These are phyloP conservation scores for Fusarium torreyae DNA, from an alignment of 2,329 filamentous ascomycete species.

Conservation along the genomic window DNA sequence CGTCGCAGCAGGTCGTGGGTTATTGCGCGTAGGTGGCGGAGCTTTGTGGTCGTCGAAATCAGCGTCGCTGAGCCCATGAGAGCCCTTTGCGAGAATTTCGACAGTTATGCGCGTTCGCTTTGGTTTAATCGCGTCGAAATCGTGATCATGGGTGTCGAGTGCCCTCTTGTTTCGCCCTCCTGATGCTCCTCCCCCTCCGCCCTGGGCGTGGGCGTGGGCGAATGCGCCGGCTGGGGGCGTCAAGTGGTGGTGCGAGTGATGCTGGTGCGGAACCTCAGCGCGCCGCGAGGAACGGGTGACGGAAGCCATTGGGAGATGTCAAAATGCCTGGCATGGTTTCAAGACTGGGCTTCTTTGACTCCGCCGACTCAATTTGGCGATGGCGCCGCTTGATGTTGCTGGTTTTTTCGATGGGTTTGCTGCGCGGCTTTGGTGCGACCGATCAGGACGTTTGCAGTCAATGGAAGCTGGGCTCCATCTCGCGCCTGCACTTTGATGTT, in stretches of 20 bases:
- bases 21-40: conserved; percentile 47
- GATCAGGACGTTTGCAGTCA: conserved; percentile 42
- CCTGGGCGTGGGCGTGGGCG: conserved; percentile 51
- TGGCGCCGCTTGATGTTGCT: conserved; percentile 48
- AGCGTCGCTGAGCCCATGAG: conserved; percentile 43
- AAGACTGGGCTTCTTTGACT: conserved; percentile 42
- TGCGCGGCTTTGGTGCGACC: conserved; percentile 45
- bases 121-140: conserved; percentile 61
- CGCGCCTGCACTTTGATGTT: conserved; percentile 28
- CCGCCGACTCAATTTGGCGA: conserved; percentile 47
- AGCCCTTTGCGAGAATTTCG: conserved; percentile 62
- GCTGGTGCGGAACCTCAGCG: conserved; percentile 63
- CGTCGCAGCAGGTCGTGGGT: conserved; percentile 45
- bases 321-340: conserved; percentile 57
- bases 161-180: conserved; percentile 63
- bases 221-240: conserved; percentile 52
- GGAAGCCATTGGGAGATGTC: conserved; percentile 64
- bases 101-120: conserved; percentile 69
- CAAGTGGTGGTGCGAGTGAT: conserved; percentile 54
- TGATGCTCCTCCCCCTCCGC: conserved; percentile 50
- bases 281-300: conserved; percentile 66
- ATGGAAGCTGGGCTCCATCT: conserved; percentile 26
- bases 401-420: conserved; percentile 49
- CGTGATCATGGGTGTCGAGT: conserved; percentile 61
- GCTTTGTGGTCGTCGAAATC: conserved; percentile 48